Base-by-base conservation (phyloP, 2,329 filamentous ascomycete species). In the Diaporthe helianthi region DNA sequence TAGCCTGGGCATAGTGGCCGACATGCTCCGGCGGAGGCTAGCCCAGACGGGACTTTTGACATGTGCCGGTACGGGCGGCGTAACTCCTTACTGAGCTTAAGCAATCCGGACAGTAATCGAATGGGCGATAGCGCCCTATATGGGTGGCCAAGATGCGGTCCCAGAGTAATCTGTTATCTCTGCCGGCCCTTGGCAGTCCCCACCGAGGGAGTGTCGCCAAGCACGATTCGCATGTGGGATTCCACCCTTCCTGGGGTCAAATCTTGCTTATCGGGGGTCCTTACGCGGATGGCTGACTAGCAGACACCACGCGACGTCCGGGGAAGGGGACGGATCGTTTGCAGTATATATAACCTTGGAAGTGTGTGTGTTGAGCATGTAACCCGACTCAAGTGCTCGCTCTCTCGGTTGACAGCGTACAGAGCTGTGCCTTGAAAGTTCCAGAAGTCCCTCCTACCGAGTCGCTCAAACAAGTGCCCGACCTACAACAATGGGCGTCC, bases 281-380 rank as follows among this genome's bases (percentile, higher is more conserved):
- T 63, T 63, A 49, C 58, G 41, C 41, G 49, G 58, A 49, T 29
- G 41, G 58, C 58, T 63, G 58, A 63, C 58, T 63, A 63, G 58
- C 44, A 63, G 44, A 63, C 44, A 63, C 44, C 44, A 63, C 58
- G 58, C 44, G 58, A 49, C 58, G 7, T 63, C 44, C 58, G 44
- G 58, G 58, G 58, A 47, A 49, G 44, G 44, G 41, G 29, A n/a
- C 19, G 29, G 36, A 44, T 29, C 36, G 24, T 24, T 17, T 55
- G 22, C 22, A 47, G 41, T 49, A 63, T 63, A 63, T 49, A 63
- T 63, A 44, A n/a, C n/a, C n/a, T n/a, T n/a, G n/a, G n/a, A n/a
- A n/a, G n/a, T n/a, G n/a, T n/a, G n/a, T n/a, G n/a, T n/a, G 24
- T 61, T 15, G 22, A 24, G 1, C 44, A 63, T 49, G 44, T 36